These are phyloP conservation scores for Papiliotrema fonsecae DNA, from an alignment of 1,284 basidiomycete genomes.

Conservation along the genomic window DNA sequence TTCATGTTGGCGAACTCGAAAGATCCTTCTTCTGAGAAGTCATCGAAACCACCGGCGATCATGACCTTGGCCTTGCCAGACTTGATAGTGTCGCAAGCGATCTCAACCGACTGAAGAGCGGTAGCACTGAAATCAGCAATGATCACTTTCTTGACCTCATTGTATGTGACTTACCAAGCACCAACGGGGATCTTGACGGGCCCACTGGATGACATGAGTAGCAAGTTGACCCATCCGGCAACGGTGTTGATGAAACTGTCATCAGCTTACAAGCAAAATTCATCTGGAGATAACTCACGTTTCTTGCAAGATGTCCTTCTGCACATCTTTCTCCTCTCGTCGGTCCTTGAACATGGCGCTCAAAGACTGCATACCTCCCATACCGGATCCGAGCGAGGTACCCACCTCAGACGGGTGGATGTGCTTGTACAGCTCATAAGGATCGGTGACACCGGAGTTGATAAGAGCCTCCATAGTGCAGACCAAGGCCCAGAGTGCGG, in stretches of 20 bases:
- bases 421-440: conserved; percentile 93
- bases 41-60: conserved; percentile 98
- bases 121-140: conserved; percentile 64
- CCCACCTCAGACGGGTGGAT: conserved; percentile 96
- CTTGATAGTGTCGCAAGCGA: conserved; percentile 91
- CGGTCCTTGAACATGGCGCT: conserved; percentile 98
- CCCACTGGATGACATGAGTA: conserved; percentile 88
- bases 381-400: conserved; percentile 86
- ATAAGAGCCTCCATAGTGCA: conserved; percentile 92
- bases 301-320: conserved; percentile 97
- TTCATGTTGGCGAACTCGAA: conserved; percentile 99
- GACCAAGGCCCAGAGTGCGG: conserved; percentile 95
- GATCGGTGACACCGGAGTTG: conserved; percentile 95
- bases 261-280: background rate
- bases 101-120: conserved; percentile 94
- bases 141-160: background rate
- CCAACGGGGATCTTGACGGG: conserved; percentile 99
- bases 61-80: conserved; percentile 98
- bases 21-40: conserved; percentile 94
- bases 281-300: conserved; percentile 58
- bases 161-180: conserved; percentile 66
- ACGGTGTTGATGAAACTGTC: conserved; percentile 84
- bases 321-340: conserved; percentile 92
- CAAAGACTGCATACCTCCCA: conserved; percentile 89
- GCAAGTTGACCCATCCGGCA: conserved; percentile 94